Base-by-base conservation (phyloP, 768 basidiomycete species). In the Auriculariales sp. region DNA sequence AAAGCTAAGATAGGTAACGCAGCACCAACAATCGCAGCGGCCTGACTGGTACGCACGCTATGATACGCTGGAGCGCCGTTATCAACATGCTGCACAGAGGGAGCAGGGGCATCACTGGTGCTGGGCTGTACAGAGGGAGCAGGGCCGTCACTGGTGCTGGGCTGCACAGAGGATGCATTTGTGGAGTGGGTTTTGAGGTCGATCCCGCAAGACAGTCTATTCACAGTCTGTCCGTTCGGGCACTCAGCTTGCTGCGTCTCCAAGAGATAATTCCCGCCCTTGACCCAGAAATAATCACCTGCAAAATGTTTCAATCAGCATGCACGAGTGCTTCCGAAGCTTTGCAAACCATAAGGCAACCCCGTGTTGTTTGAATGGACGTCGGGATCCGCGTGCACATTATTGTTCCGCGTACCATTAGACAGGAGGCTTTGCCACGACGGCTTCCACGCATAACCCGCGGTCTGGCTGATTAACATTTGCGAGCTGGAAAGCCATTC, bases 381-480 rank as follows among this genome's bases (percentile, higher is more conserved):
- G 31, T 7, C 31, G 50, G 50, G 32, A 4, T 44, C 4, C 28
- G n/a, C n/a, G n/a, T 53, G 52, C 29, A 65, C 69, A 2, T 73
- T 77, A 57, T 66, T 66, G 57, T 80, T 78, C 4, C 79, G 78
- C 7, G 81, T 81, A 30, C 77, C 80, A 57, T 81, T 79, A 2
- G 78, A 74, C 34, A 81, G 66, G 25, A 81, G 60, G 55, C 77
- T 80, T 56, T 80, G 71, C 77, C 78, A 82, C 14, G 65, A 58
- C 15, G 77, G 75, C 29, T 66, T 62, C 79, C 79, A 81, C 0
- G 75, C 75, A 7, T 78, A 59, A 11, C 63, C 56, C 0, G 72
- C 77, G 28, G 72, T 74, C 46, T 66, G 66, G 51, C 57, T 59
- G 47, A 81, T 56, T 28, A 79, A n/a, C n/a, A n/a, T n/a, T n/a